Evolutionary conservation across 225 moss, liverwort and hornwort species (phyloP).

Genomic region (Antitrichia curtipendula): DNA sequence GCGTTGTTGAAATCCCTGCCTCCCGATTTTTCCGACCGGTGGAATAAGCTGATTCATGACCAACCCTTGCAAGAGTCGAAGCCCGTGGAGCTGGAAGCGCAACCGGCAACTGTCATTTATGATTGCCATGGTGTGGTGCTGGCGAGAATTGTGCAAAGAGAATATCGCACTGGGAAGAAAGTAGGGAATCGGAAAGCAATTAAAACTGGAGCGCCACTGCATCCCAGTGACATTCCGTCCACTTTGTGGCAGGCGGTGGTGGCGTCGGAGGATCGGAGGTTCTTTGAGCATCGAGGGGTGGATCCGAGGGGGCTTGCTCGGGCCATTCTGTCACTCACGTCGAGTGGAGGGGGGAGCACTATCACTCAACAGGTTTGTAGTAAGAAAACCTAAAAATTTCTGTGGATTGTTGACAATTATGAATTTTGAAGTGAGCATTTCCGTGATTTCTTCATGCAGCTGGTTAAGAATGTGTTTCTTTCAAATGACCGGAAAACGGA

Average conservation of each 20-base stretch:
- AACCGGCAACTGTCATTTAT: slow-evolving; percentile 55
- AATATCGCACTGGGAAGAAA: slow-evolving; percentile 4
- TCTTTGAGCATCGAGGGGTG: slow-evolving; percentile 85
- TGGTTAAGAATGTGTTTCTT: slow-evolving; percentile 67
- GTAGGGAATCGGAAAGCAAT: neutral
- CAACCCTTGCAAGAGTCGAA: slow-evolving; percentile 38
- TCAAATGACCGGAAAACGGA: slow-evolving; percentile 71
- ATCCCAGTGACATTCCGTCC: slow-evolving; percentile 61
- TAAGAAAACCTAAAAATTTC: neutral
- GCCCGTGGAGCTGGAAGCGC: slow-evolving; percentile 17
- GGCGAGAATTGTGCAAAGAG: slow-evolving; percentile 59
- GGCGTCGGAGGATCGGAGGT: slow-evolving; percentile 91
- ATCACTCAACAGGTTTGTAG: slow-evolving; percentile 76
- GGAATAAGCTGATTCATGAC: slow-evolving; percentile 59
- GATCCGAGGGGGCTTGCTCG: slow-evolving; percentile 77
- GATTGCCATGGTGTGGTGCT: slow-evolving; percentile 82
- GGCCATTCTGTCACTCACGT: slow-evolving; percentile 55
- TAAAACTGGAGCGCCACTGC: slow-evolving; percentile 13
- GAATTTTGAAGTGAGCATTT: neutral
- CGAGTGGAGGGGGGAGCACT: slow-evolving; percentile 93
- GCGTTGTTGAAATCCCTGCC: slow-evolving; percentile 49
- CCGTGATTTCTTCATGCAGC: slow-evolving; percentile 15
- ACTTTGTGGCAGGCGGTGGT: slow-evolving; percentile 98
- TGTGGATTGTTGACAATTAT: neutral
- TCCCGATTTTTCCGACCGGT: slow-evolving; percentile 64